phyloP scores from a whole-genome alignment of 345 rosid genomes.

The Eutrema japonicum region DNA sequence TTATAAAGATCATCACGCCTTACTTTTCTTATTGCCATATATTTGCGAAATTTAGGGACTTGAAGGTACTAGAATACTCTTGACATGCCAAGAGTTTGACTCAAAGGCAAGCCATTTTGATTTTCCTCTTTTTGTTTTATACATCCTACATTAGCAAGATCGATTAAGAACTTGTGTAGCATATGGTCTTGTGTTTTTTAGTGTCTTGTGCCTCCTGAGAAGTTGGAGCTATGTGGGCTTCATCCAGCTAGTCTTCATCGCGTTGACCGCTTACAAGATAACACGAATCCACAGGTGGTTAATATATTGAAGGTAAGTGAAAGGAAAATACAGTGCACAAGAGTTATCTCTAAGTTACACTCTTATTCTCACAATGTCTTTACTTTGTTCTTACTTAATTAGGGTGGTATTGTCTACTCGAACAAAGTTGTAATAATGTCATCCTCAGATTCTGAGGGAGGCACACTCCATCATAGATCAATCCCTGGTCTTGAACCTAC shows the following conservation, averaged over 20 bases:
- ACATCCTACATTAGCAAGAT: constrained; percentile 11
- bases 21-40: not conserved
- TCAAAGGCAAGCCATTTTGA: constrained; percentile 59
- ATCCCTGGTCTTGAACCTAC: constrained; percentile 66
- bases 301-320: constrained; percentile 70
- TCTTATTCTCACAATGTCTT: constrained; percentile 23
- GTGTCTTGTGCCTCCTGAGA: constrained; percentile 79
- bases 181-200: constrained; percentile 41
- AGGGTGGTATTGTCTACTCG: constrained; percentile 88
- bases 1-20: not conserved
- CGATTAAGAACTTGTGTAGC: constrained; percentile 14
- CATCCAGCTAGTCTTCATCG: constrained; percentile 77
- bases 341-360: not conserved
- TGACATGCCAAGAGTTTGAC: constrained; percentile 68
- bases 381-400: constrained; percentile 11
- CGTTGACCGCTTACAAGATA: constrained; percentile 84
- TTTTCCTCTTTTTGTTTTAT: constrained; percentile 16
- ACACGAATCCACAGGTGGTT: constrained; percentile 55
- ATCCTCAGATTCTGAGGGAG: constrained; percentile 57
- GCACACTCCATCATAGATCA: constrained; percentile 46
- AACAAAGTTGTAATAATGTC: constrained; percentile 70
- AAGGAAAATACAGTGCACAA: not conserved
- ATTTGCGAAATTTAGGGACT: constrained; percentile 55
- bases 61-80: constrained; percentile 64
- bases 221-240: constrained; percentile 78